These are phyloP conservation scores for Fusarium siculi DNA, from an alignment of 2,329 filamentous ascomycete species.

Conservation along the genomic window DNA sequence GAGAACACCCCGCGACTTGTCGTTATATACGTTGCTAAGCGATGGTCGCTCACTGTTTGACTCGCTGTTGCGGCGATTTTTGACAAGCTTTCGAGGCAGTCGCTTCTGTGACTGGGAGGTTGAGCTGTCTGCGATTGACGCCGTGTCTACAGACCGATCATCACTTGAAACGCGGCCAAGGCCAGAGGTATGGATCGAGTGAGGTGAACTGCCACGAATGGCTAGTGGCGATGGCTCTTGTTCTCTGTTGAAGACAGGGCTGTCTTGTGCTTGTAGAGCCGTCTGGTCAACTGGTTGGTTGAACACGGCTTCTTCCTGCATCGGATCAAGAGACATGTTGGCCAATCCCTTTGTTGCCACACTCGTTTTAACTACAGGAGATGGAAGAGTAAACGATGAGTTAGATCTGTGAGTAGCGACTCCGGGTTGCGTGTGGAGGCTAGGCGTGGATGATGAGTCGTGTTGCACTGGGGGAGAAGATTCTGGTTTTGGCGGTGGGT, in stretches of 20 bases:
- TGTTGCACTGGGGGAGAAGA: slow-evolving; percentile 6
- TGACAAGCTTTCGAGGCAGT: slow-evolving; percentile 56
- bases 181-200: slow-evolving; percentile 31
- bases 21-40: slow-evolving; percentile 14
- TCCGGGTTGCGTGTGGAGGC: slow-evolving; percentile 12
- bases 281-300: slow-evolving; percentile 47
- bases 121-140: slow-evolving; percentile 39
- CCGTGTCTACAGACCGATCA: slow-evolving; percentile 46
- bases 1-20: slow-evolving; percentile 47
- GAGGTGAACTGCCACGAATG: slow-evolving; percentile 38
- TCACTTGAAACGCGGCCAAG: slow-evolving; percentile 50
- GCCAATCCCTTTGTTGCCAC: slow-evolving; percentile 2
- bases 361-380: slow-evolving; percentile 10
- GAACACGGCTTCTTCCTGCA: slow-evolving; percentile 48
- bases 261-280: slow-evolving; percentile 41
- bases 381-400: slow-evolving; percentile 12
- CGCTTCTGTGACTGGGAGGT: slow-evolving; percentile 46
- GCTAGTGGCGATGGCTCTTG: slow-evolving; percentile 33
- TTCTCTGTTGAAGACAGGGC: slow-evolving; percentile 40
- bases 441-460: slow-evolving; percentile 1
- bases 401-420: slow-evolving; percentile 14
- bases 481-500: slow-evolving; percentile 19
- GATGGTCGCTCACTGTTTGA: slow-evolving; percentile 45
- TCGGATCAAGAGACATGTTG: slow-evolving; percentile 40
- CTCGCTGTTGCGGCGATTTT: slow-evolving; percentile 53